phyloP scores from a whole-genome alignment of 2,329 filamentous ascomycete genomes.

The Cryphonectria naterciae region DNA sequence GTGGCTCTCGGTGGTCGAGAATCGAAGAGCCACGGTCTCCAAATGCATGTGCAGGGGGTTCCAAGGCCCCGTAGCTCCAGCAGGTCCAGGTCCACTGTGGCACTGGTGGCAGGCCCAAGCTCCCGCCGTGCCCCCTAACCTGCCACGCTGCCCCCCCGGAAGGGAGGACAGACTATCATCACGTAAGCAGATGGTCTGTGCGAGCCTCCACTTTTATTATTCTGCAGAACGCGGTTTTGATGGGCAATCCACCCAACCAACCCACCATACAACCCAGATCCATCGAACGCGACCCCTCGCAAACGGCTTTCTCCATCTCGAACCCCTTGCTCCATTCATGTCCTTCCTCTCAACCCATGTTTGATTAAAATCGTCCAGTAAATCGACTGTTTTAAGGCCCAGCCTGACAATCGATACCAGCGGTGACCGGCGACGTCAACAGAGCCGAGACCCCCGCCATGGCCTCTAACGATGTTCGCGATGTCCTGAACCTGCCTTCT shows the following conservation, averaged over 20 bases:
- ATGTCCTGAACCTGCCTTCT: slow-evolving; percentile 80
- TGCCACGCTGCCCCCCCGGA: not conserved
- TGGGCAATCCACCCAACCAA: not conserved
- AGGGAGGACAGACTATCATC: not conserved
- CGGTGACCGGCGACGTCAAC: slow-evolving; percentile 30
- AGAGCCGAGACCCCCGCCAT: slow-evolving; percentile 46
- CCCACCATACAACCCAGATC: not conserved
- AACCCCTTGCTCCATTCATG: not conserved
- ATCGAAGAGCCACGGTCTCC: slow-evolving; percentile 17
- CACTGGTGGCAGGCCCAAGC: not conserved
- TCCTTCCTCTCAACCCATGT: slow-evolving; percentile 3
- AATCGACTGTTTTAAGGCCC: not conserved
- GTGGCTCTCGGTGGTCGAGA: not conserved
- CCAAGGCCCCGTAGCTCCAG: not conserved
- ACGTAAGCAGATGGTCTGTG: slow-evolving; percentile 12
- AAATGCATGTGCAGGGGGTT: slow-evolving; percentile 12
- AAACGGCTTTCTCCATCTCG: not conserved
- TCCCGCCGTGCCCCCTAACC: not conserved
- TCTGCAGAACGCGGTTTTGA: not conserved
- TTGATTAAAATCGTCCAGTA: not conserved
- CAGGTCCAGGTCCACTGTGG: not conserved
- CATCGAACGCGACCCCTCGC: slow-evolving; percentile 4
- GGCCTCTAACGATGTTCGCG: slow-evolving; percentile 81
- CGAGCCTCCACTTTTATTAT: not conserved
- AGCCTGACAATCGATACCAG: slow-evolving; percentile 11